These are phyloP conservation scores for Gossypium laxum DNA, from an alignment of 441 rosid genomes.

Conservation along the genomic window DNA sequence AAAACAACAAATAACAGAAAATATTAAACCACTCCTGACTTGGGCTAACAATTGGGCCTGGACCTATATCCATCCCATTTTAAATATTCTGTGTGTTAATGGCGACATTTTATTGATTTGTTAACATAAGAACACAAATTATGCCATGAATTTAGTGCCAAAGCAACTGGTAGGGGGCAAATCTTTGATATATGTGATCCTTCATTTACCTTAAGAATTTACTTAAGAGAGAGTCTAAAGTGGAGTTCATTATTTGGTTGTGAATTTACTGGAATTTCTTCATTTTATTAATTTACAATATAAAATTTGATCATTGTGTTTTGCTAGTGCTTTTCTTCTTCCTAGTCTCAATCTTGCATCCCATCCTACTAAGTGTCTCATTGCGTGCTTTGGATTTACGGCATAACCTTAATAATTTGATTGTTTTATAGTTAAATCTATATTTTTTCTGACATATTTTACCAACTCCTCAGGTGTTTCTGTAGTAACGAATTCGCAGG, in stretches of 20 bases:
- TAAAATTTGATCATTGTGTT: background rate
- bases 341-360: background rate
- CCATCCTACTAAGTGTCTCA: background rate
- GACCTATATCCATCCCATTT: background rate
- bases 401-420: background rate
- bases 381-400: background rate
- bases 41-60: too few species aligned
- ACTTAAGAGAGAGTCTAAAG: background rate
- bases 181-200: background rate
- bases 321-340: background rate
- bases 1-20: too few species aligned
- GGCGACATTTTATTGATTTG: background rate
- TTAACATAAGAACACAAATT: background rate
- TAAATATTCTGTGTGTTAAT: background rate
- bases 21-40: too few species aligned
- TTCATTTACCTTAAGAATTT: background rate
- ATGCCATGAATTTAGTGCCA: background rate
- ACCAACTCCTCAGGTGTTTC: slow-evolving; percentile 47
- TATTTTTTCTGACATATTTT: slow-evolving; percentile 15
- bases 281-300: background rate
- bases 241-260: background rate
- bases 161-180: background rate
- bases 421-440: background rate
- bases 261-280: background rate
- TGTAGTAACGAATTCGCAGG: slow-evolving; percentile 49